Base-by-base conservation (phyloP, 148 eudicot genomes). In the Vaccinium vitisidaea region DNA sequence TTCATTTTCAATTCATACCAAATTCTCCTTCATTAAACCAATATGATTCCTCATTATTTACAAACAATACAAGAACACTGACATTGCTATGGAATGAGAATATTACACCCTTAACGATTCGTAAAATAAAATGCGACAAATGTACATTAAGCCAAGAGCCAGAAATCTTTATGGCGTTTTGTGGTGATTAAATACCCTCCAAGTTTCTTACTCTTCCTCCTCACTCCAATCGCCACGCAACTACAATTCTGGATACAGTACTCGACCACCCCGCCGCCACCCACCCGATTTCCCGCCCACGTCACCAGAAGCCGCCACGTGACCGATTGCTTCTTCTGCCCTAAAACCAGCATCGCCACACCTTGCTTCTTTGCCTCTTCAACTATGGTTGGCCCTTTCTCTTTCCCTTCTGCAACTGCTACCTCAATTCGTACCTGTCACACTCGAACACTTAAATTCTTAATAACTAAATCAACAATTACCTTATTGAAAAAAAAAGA, bases 121-220 rank as follows among this genome's bases (percentile, higher is more conserved):
- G 21, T 15, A 77, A 11, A 27, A 6, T 43, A 6, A 21, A 25
- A 5, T 53, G 12, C 11, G 8, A 55, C 9, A 18, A 21, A 7
- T 80, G 1, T 23, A 30, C 2, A 8, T 90, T 87, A 95, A 86
- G 98, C 98, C 88, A 95, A 91, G 69, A 95, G 94, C 98, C 98
- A 95, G 78, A 95, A 95, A 86, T 95, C 94, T 73, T 93, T 95
- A 23, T 95, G 98, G 58, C 98, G 92, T 80, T 95, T 95, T n/a
- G 98, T 95, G 21, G 94, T 95, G 80, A 95, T 95, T 71, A 95
- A 86, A 82, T 95, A 95, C 9, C 98, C 98, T 81, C 97, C 98
- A 63, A 87, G 81, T 85, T 90, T 91, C 84, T 90, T 93, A 84
- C 94, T 93, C 84, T 92, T 95, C 86, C 89, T 91, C 86, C 98